Conservation (phyloP, 306 rosid genomes). For the Delonix regia region DNA sequence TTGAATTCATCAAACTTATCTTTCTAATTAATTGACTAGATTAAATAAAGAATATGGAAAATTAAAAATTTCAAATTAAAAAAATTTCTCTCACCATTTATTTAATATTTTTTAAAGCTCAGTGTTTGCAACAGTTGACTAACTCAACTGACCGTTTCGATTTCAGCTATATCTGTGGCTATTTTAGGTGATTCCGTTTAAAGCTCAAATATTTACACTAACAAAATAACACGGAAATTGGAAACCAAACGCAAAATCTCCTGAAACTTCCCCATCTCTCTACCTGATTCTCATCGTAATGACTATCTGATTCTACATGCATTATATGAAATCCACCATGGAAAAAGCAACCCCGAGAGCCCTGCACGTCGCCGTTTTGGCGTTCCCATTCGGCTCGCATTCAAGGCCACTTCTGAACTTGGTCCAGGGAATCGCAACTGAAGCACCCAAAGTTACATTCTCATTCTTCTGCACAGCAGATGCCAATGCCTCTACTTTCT, state of each 20-base stretch:
- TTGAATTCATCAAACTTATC: too few relatives aligned
- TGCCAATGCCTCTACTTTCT: conserved; percentile 45
- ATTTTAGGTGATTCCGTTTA: neutral
- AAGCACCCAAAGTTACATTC: conserved; percentile 41
- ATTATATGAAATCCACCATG: neutral
- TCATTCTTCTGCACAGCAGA: conserved; percentile 58
- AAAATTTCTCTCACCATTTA: too few relatives aligned
- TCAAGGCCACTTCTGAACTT: conserved; percentile 52
- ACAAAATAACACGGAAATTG: neutral
- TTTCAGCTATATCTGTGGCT: neutral
- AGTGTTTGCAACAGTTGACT: too few relatives aligned
- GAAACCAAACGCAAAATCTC: neutral
- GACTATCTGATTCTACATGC: too few relatives aligned
- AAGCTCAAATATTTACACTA: neutral
- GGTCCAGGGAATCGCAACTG: conserved; percentile 37
- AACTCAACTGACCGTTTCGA: neutral
- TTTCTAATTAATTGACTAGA: too few relatives aligned
- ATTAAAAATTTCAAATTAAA: too few relatives aligned
- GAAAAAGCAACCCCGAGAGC: neutral
- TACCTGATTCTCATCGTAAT: too few relatives aligned
- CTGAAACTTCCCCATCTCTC: too few relatives aligned
- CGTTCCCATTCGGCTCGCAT: conserved; percentile 65
- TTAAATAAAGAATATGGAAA: too few relatives aligned
- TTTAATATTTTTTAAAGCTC: too few relatives aligned
- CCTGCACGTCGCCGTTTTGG: conserved; percentile 54